phyloP scores from a whole-genome alignment of 164 flowering plant genomes.

The Tetracentron sinense region DNA sequence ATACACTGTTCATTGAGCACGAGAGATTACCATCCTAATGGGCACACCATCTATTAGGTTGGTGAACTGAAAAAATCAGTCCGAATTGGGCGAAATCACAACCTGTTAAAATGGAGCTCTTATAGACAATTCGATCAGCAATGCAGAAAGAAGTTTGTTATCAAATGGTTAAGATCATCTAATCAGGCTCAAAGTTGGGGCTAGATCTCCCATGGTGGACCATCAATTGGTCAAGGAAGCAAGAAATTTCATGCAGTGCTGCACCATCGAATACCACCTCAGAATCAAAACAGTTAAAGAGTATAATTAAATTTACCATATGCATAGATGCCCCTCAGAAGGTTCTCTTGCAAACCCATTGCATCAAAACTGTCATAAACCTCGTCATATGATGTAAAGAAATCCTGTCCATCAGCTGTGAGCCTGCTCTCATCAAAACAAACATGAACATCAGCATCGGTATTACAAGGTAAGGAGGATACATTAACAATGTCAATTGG shows the following conservation, averaged over 20 bases:
- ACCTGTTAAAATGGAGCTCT: too few relatives aligned
- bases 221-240: neutral
- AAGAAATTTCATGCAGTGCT: neutral
- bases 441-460: neutral
- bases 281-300: neutral
- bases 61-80: too few relatives aligned
- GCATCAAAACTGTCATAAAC: slow-evolving; percentile 56
- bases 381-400: slow-evolving; percentile 57
- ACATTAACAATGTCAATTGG: neutral
- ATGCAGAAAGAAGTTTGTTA: too few relatives aligned
- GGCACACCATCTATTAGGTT: too few relatives aligned
- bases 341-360: slow-evolving; percentile 63
- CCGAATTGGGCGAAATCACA: too few relatives aligned
- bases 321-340: slow-evolving; percentile 74
- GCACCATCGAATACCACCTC: neutral
- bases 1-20: neutral
- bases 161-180: too few relatives aligned
- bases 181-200: neutral
- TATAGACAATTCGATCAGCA: too few relatives aligned
- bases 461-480: neutral
- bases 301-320: slow-evolving; percentile 38
- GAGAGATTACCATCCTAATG: neutral
- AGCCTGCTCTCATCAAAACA: slow-evolving; percentile 27
- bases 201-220: neutral
- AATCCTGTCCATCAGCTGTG: slow-evolving; percentile 44